Conservation (phyloP, 2,329 filamentous ascomycete genomes). For the Balansia obtecta region DNA sequence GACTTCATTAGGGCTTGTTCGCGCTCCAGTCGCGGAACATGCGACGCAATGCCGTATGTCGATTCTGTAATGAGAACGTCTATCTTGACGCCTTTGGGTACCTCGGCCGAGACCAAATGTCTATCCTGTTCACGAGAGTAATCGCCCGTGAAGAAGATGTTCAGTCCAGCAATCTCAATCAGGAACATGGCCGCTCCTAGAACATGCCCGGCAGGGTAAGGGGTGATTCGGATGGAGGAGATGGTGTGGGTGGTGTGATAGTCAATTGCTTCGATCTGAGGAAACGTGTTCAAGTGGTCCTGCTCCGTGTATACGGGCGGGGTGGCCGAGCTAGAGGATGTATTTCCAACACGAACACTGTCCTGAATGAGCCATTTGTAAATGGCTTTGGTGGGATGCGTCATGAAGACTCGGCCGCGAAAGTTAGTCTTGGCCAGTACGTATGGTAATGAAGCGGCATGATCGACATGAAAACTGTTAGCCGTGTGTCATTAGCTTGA, state of each 20-base stretch:
- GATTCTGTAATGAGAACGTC: slow-evolving; percentile 97
- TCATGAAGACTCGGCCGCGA: slow-evolving; percentile 95
- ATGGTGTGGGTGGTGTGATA: slow-evolving; percentile 98
- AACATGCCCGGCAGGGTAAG: slow-evolving; percentile 95
- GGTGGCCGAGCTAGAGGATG: slow-evolving; percentile 48
- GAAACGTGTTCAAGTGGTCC: slow-evolving; percentile 87
- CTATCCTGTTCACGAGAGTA: slow-evolving; percentile 93
- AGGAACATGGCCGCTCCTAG: slow-evolving; percentile 96
- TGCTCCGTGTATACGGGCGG: slow-evolving; percentile 88
- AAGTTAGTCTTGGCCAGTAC: slow-evolving; percentile 98
- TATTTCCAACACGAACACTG: slow-evolving; percentile 78
- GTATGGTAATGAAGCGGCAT: slow-evolving; percentile 96
- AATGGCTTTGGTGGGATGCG: slow-evolving; percentile 96
- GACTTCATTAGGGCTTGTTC: slow-evolving; percentile 93
- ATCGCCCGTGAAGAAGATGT: slow-evolving; percentile 94
- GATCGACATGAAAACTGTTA: slow-evolving; percentile 81
- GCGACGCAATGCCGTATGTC: slow-evolving; percentile 90
- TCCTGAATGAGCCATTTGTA: slow-evolving; percentile 99
- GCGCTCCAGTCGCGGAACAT: slow-evolving; percentile 79
- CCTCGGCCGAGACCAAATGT: slow-evolving; percentile 86
- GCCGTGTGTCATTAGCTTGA: slow-evolving; percentile 6
- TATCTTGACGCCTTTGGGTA: slow-evolving; percentile 79
- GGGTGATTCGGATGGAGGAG: slow-evolving; percentile 90
- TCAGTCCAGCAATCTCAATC: slow-evolving; percentile 91
- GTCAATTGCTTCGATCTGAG: slow-evolving; percentile 91